Conservation (phyloP, 176 grass and related monocot species). For the Triticum urartu region DNA sequence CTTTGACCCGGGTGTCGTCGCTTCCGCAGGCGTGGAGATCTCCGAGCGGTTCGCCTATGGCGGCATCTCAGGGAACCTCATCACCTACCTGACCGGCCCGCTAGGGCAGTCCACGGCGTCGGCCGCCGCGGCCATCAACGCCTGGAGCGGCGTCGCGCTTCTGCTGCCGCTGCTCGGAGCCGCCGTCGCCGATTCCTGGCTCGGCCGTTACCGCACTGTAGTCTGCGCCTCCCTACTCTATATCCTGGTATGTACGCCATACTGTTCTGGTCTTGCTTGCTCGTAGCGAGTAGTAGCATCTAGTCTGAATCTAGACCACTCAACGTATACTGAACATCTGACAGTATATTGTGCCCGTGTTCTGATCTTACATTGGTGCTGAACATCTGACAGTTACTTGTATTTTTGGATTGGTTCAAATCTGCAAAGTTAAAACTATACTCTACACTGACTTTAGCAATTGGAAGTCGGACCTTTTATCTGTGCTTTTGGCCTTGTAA, state of each 20-base stretch:
- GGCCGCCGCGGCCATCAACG: slow-evolving; percentile 55
- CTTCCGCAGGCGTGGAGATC: slow-evolving; percentile 49
- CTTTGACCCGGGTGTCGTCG: neutral
- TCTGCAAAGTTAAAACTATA: neutral
- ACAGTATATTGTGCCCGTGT: neutral
- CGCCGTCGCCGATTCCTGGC: slow-evolving; percentile 57
- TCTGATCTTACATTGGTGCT: neutral
- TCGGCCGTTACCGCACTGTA: slow-evolving; percentile 59
- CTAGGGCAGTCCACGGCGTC: slow-evolving; percentile 50
- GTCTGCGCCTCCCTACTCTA: slow-evolving; percentile 46
- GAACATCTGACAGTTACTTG: neutral
- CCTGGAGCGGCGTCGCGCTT: slow-evolving; percentile 36
- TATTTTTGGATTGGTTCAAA: neutral
- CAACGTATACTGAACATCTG: neutral
- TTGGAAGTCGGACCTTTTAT: neutral
- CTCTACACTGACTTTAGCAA: neutral
- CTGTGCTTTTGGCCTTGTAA: neutral
- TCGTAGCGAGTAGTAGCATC: neutral
- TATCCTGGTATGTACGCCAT: slow-evolving; percentile 36
- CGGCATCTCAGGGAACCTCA: slow-evolving; percentile 62
- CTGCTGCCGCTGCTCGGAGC: slow-evolving; percentile 60
- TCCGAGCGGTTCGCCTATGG: slow-evolving; percentile 47
- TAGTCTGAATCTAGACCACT: neutral
- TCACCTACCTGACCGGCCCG: slow-evolving; percentile 59
- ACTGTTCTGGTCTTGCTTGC: neutral